phyloP scores from a whole-genome alignment of 2,329 filamentous ascomycete genomes.

The Furcasterigmium furcatum region DNA sequence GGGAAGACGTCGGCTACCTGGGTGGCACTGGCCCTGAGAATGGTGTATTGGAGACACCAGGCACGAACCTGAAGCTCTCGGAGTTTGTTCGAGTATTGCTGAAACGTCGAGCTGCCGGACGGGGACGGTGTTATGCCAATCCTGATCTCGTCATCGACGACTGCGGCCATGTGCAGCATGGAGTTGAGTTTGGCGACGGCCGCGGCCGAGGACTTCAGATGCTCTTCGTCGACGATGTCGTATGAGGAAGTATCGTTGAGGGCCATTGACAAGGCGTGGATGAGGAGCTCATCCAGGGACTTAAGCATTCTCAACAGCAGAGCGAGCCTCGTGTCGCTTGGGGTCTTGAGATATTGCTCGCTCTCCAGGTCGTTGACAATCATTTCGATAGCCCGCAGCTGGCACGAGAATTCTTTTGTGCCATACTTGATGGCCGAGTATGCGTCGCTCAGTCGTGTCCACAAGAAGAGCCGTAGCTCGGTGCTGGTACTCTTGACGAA shows the following conservation, averaged over 20 bases:
- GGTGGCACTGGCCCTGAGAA: conserved; percentile 71
- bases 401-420: conserved; percentile 86
- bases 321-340: conserved; percentile 63
- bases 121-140: conserved; percentile 68
- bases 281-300: conserved; percentile 73
- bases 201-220: conserved; percentile 69
- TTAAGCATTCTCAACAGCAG: conserved; percentile 75
- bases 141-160: conserved; percentile 83
- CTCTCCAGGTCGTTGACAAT: conserved; percentile 61
- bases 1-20: conserved; percentile 65
- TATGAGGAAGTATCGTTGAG: conserved; percentile 68
- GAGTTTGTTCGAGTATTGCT: conserved; percentile 63
- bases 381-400: conserved; percentile 81
- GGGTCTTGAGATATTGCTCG: conserved; percentile 60
- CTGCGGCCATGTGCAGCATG: conserved; percentile 73
- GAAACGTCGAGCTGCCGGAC: conserved; percentile 51
- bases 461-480: conserved; percentile 80
- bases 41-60: conserved; percentile 83
- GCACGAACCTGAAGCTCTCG: conserved; percentile 83
- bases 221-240: conserved; percentile 79
- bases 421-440: conserved; percentile 82
- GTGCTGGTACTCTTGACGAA: conserved; percentile 81
- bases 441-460: conserved; percentile 86
- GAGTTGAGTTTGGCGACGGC: conserved; percentile 70
- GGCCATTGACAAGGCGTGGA: conserved; percentile 66